phyloP scores from a whole-genome alignment of 2,329 filamentous ascomycete genomes.

The Aspergillus ochraceoroseus region DNA sequence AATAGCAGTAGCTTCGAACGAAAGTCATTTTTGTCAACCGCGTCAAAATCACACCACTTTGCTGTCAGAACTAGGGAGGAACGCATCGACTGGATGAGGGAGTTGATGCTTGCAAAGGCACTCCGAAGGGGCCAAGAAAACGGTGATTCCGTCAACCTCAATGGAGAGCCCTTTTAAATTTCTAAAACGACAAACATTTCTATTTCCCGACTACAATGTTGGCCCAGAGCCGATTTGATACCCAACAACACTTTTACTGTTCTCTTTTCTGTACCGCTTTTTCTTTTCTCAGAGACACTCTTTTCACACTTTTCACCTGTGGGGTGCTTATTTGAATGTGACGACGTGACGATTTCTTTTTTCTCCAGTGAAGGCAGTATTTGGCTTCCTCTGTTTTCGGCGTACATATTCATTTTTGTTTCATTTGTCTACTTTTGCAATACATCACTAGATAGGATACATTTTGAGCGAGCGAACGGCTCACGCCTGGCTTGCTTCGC shows the following conservation, averaged over 20 bases:
- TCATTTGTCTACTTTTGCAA: conserved; percentile 4
- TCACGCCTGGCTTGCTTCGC: conserved; percentile 15
- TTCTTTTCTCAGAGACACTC: no score
- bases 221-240: background rate
- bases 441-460: conserved; percentile 14
- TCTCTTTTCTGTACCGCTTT: no score
- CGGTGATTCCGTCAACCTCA: conserved; percentile 21
- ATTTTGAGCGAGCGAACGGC: conserved; percentile 9
- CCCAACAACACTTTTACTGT: no score
- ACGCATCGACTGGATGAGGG: conserved; percentile 77
- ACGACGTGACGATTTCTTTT: no score
- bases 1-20: no score
- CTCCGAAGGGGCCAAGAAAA: conserved; percentile 31
- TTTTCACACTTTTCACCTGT: background rate
- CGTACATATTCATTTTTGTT: conserved; percentile 16
- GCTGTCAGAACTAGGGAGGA: conserved; percentile 82
- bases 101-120: conserved; percentile 45
- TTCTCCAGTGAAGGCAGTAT: no score
- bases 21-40: no score
- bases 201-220: no score
- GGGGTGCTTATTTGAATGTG: background rate
- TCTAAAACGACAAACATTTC: background rate
- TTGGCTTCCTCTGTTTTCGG: no score
- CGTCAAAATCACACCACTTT: conserved; percentile 91
- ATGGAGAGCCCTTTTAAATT: conserved; percentile 30